phyloP scores from a whole-genome alignment of 2,329 filamentous ascomycete genomes.

The Aspergillus fijiensis region DNA sequence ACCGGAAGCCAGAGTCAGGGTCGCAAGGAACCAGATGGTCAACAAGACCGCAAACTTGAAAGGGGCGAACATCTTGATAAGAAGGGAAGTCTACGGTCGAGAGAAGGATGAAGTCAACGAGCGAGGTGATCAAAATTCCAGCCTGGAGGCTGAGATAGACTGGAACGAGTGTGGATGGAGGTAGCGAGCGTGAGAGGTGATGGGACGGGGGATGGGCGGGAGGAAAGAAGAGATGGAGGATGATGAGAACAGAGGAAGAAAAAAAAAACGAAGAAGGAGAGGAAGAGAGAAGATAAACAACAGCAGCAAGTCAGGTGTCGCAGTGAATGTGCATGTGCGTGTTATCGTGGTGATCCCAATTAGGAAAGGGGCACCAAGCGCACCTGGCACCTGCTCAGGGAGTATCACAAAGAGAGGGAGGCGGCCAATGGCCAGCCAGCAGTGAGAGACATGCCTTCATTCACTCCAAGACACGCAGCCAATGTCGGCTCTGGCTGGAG shows the following conservation, averaged over 20 bases:
- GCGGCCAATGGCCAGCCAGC: background rate
- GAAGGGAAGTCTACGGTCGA: background rate
- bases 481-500: no score
- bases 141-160: background rate
- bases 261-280: background rate
- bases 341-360: constrained; percentile 6
- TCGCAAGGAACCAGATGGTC: constrained; percentile 22
- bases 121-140: background rate
- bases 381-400: background rate
- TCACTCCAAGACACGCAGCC: background rate
- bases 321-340: background rate
- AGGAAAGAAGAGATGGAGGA: background rate
- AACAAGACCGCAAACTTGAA: constrained; percentile 21
- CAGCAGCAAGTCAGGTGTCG: constrained; percentile 4
- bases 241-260: constrained; percentile 3
- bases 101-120: background rate
- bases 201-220: no score
- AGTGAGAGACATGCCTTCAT: background rate
- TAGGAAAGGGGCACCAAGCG: background rate
- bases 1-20: constrained; percentile 20
- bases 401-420: background rate
- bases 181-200: background rate
- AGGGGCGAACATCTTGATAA: constrained; percentile 10
- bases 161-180: background rate
- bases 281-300: constrained; percentile 3